Percentiles rank a stretch among this genome's conserved stretches.
Evolutionary conservation across 169 alveolate genomes (phyloP).

Genomic region (Plasmodium gaboni): DNA sequence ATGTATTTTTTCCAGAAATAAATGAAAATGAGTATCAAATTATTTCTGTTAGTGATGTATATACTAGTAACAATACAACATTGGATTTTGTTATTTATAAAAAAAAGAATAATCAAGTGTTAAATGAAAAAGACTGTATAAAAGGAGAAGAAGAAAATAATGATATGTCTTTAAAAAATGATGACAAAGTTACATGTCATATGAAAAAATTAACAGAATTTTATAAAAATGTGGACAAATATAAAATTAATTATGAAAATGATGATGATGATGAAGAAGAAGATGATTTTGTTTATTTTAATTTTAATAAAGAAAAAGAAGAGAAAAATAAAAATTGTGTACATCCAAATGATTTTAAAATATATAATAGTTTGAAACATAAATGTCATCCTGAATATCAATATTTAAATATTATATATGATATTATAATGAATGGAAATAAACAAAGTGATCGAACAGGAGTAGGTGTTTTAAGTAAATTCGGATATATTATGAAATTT

Average conservation of each 20-base stretch:
- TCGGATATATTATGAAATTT: slow-evolving; percentile 96
- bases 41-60: slow-evolving; percentile 79
- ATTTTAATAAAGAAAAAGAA: slow-evolving; percentile 45
- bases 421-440: slow-evolving; percentile 92
- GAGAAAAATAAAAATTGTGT: slow-evolving; percentile 23
- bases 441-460: slow-evolving; percentile 94
- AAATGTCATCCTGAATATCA: slow-evolving; percentile 94
- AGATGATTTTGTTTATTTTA: slow-evolving; percentile 42
- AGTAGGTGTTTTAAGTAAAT: slow-evolving; percentile 91
- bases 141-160: background rate
- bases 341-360: slow-evolving; percentile 45
- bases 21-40: slow-evolving; percentile 76
- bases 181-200: background rate
- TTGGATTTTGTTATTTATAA: slow-evolving; percentile 78
- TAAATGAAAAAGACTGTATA: background rate
- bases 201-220: background rate
- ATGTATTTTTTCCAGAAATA: slow-evolving; percentile 84
- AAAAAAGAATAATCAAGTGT: background rate
- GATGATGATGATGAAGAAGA: slow-evolving; percentile 1
- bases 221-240: background rate
- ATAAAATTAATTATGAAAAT: background rate
- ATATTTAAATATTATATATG: slow-evolving; percentile 93
- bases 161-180: background rate
- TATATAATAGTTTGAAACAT: slow-evolving; percentile 81
- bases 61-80: slow-evolving; percentile 68